A percentile compares a stretch with the other conserved stretches of the same genome.
Conservation (phyloP, 306 rosid genomes). For the Prunus dulcis region DNA sequence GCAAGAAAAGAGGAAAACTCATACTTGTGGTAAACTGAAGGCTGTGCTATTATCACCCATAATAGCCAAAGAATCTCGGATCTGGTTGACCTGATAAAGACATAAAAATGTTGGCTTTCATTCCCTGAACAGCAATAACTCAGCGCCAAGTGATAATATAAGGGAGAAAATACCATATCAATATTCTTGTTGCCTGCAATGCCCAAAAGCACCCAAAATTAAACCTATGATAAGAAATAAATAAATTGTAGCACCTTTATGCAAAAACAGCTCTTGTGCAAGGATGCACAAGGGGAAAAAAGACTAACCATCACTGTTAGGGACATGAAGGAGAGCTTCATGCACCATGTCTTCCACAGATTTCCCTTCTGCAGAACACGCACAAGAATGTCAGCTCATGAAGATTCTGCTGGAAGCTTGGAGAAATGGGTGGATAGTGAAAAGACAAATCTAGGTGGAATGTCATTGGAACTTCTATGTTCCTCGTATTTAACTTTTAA, state of each 20-base stretch:
- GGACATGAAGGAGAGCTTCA: slow-evolving; percentile 82
- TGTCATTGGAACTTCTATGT: neutral
- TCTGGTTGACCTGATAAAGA: slow-evolving; percentile 81
- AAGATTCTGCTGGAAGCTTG: neutral
- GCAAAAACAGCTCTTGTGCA: slow-evolving; percentile 9
- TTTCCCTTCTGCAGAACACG: slow-evolving; percentile 70
- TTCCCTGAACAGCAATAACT: slow-evolving; percentile 16
- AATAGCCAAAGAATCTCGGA: slow-evolving; percentile 85
- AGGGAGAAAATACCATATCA: slow-evolving; percentile 61
- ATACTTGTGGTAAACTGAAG: slow-evolving; percentile 93
- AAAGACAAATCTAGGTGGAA: neutral
- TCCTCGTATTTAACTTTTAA: neutral
- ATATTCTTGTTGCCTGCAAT: slow-evolving; percentile 92
- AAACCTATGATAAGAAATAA: slow-evolving; percentile 19
- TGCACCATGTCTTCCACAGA: slow-evolving; percentile 91
- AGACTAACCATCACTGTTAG: slow-evolving; percentile 70
- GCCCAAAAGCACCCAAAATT: slow-evolving; percentile 29
- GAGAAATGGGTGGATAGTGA: neutral
- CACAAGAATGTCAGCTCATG: slow-evolving; percentile 20
- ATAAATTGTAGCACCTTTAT: neutral
- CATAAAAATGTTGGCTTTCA: slow-evolving; percentile 23
- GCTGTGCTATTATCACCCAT: slow-evolving; percentile 98
- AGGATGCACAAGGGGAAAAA: slow-evolving; percentile 11
- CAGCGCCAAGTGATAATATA: slow-evolving; percentile 21
- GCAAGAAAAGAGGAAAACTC: slow-evolving; percentile 21